Conservation (phyloP, 2,329 filamentous ascomycete species). For the Ophiostoma montium region DNA sequence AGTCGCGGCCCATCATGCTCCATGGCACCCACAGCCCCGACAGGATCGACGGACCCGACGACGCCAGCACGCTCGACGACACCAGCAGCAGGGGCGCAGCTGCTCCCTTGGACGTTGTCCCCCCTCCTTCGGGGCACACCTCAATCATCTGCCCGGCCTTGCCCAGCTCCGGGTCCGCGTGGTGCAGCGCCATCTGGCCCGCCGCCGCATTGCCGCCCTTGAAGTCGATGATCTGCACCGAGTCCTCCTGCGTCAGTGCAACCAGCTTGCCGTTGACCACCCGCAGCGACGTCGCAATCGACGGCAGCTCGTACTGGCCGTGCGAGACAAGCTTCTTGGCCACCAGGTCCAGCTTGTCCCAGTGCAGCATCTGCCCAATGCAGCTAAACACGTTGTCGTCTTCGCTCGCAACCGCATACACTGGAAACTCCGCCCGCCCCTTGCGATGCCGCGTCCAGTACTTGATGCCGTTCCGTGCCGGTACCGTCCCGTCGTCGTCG, state of each 20-base stretch:
- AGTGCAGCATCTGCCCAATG: slow-evolving; percentile 37
- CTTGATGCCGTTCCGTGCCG: slow-evolving; percentile 22
- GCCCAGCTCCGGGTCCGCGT: slow-evolving; percentile 32
- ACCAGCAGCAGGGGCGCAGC: slow-evolving; percentile 31
- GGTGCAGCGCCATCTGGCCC: slow-evolving; percentile 26
- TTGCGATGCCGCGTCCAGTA: slow-evolving; percentile 41
- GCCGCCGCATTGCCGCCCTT: slow-evolving; percentile 26
- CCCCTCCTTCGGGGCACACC: slow-evolving; percentile 18
- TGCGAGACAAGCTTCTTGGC: slow-evolving; percentile 36
- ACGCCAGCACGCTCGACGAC: slow-evolving; percentile 33
- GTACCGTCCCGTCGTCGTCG: not conserved
- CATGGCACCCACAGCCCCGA: slow-evolving; percentile 37
- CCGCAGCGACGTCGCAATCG: slow-evolving; percentile 34
- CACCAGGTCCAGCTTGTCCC: slow-evolving; percentile 36
- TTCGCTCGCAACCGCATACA: slow-evolving; percentile 42
- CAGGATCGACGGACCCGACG: slow-evolving; percentile 32
- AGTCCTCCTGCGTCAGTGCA: slow-evolving; percentile 39
- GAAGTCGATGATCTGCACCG: slow-evolving; percentile 30
- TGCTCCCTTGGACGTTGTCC: slow-evolving; percentile 8
- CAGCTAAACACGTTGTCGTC: slow-evolving; percentile 43
- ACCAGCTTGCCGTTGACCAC: slow-evolving; percentile 34
- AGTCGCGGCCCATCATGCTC: slow-evolving; percentile 25
- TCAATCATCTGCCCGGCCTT: slow-evolving; percentile 33
- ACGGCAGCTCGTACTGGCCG: slow-evolving; percentile 35
- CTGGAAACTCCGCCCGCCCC: slow-evolving; percentile 27